Evolutionary conservation across 805 yeast species (phyloP).

Genomic region (Kodamaea restingae): DNA sequence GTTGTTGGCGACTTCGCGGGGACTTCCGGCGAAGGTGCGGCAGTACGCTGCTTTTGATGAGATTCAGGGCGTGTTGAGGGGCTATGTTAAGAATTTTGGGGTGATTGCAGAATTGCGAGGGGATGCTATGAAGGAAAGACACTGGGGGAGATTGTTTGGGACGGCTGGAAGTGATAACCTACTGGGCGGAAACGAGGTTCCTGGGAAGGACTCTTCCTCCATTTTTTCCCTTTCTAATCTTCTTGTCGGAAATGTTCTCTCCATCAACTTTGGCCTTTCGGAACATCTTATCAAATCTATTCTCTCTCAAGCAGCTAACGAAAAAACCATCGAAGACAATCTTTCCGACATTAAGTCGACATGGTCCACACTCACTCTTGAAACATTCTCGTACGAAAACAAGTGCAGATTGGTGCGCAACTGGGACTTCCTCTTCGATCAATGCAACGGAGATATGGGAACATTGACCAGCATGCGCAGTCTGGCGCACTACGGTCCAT

Average conservation of each 20-base stretch:
- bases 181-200: too few species aligned
- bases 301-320: constrained; percentile 66
- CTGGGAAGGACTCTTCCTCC: too few species aligned
- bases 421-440: constrained; percentile 62
- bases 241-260: constrained; percentile 61
- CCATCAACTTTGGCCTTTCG: constrained; percentile 46
- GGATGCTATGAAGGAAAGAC: constrained; percentile 58
- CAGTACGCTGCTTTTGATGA: constrained; percentile 68
- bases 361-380: constrained; percentile 57
- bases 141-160: constrained; percentile 54
- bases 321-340: constrained; percentile 58
- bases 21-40: constrained; percentile 54
- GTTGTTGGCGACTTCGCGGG: constrained; percentile 41
- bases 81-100: constrained; percentile 34
- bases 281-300: constrained; percentile 44
- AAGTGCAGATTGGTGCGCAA: constrained; percentile 56
- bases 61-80: constrained; percentile 45
- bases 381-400: constrained; percentile 48
- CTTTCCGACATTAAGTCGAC: constrained; percentile 44
- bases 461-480: constrained; percentile 65
- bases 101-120: constrained; percentile 47
- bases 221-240: constrained; percentile 19
- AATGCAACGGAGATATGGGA: constrained; percentile 56
- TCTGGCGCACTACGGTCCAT: constrained; percentile 57
- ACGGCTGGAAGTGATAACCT: too few species aligned